Evolutionary conservation across 768 basidiomycete genomes (phyloP), one percentile per base, ranked within the genome.

Genomic region (Hypholoma fasciculare): DNA sequence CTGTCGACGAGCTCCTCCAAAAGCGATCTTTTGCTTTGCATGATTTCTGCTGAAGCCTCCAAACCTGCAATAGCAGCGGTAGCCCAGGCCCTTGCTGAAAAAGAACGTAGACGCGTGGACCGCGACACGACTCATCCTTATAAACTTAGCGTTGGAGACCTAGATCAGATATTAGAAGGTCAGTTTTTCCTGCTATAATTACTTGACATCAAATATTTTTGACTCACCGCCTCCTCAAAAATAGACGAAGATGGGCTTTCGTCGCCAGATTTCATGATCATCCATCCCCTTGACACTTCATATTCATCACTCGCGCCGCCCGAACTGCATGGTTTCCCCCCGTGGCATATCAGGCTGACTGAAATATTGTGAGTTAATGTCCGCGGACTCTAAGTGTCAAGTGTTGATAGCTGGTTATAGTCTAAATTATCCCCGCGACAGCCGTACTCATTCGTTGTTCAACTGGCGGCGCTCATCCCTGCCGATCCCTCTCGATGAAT

Each of bases 261-360:
- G 16, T 75, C 88, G 13, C 89, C 91, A 13, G 90, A 94, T 64
- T 82, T 94, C 50, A 82, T 92, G 78, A 85, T 94, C 62, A 76
- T 92, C 14, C 89, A 93, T 65, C 74, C 83, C 47, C 59, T 89
- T 19, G 74, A 73, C 34, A 72, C 76, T 2, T 67, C 72, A 12
- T 71, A 64, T 49, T 69, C 69, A 38, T 70, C 73, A 38, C 68
- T 66, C 39, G 65, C 74, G 20, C 84, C 88, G 1, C 70, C 87
- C 51, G 89, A 92, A 68, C 74, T 92, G 19, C 74, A 88, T 62
- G 88, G 87, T 4, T 92, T 88, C 64, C 92, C 92, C 16, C 92
- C 92, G 14, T 94, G 92, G 91, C 92, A 94, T 64, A 83, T 86
- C n/a, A 78, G 87, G 55, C 73, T 94, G 42, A 90, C 89, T 46